A percentile compares a stretch with the other conserved stretches of the same genome.
Evolutionary conservation across 2,329 filamentous ascomycete genomes (phyloP).

Genomic region (Diaporthe sp.): DNA sequence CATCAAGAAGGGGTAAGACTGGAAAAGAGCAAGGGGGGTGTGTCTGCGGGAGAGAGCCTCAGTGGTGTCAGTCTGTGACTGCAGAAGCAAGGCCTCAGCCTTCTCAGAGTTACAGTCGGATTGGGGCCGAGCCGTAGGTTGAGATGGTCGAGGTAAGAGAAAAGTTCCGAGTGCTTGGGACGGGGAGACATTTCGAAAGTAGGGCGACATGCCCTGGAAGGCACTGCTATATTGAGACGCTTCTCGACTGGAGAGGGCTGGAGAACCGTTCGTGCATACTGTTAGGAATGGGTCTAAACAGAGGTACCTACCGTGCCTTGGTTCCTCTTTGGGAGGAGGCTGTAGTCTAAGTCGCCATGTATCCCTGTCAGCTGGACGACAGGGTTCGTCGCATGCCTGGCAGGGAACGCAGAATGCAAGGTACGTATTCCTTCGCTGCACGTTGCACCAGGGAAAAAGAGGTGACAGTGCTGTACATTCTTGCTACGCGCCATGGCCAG

Average conservation of each 20-base stretch:
- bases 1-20: slow-evolving; percentile 47
- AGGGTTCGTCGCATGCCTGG: slow-evolving; percentile 41
- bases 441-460: slow-evolving; percentile 15
- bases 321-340: slow-evolving; percentile 44
- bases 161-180: slow-evolving; percentile 55
- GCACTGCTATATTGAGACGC: slow-evolving; percentile 59
- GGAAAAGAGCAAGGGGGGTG: slow-evolving; percentile 45
- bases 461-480: slow-evolving; percentile 30
- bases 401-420: slow-evolving; percentile 44
- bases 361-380: slow-evolving; percentile 48
- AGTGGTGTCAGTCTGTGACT: slow-evolving; percentile 42
- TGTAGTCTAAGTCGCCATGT: slow-evolving; percentile 44
- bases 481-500: slow-evolving; percentile 1
- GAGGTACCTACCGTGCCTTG: slow-evolving; percentile 40
- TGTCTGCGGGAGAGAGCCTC: slow-evolving; percentile 39
- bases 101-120: slow-evolving; percentile 51
- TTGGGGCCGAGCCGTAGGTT: slow-evolving; percentile 47
- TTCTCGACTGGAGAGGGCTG: slow-evolving; percentile 47
- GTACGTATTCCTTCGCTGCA: slow-evolving; percentile 43
- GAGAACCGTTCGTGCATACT: slow-evolving; percentile 39
- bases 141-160: slow-evolving; percentile 48
- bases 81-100: slow-evolving; percentile 51
- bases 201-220: slow-evolving; percentile 51
- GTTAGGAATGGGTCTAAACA: slow-evolving; percentile 37
- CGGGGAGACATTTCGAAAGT: slow-evolving; percentile 52